Conservation (phyloP, 768 basidiomycete genomes). For the Suillus brevipes region DNA sequence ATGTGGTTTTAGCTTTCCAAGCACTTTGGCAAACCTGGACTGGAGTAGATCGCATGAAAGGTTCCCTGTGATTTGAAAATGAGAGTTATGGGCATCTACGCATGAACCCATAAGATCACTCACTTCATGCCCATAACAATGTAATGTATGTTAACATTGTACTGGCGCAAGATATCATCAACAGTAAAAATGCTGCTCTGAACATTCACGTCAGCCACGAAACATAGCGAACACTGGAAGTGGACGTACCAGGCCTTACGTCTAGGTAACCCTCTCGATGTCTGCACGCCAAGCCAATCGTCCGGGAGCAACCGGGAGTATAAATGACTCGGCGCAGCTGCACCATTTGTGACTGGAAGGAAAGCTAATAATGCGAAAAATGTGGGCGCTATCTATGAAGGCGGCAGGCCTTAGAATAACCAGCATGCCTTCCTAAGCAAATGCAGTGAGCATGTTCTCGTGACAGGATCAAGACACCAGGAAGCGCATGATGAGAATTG, state of each 20-base stretch:
- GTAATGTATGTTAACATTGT: constrained; percentile 33
- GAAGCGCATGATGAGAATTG: not conserved
- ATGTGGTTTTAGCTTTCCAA: constrained; percentile 43
- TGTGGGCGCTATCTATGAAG: constrained; percentile 37
- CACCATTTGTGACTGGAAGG: constrained; percentile 44
- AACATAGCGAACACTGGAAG: constrained; percentile 17
- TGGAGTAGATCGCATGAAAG: constrained; percentile 65
- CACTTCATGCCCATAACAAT: constrained; percentile 70
- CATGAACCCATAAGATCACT: not conserved
- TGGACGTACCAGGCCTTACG: not conserved
- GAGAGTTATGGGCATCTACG: not conserved
- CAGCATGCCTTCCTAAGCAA: constrained; percentile 8
- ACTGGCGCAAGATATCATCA: constrained; percentile 60
- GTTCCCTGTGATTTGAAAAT: constrained; percentile 59
- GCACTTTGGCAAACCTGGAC: constrained; percentile 49
- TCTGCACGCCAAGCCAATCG: constrained; percentile 71
- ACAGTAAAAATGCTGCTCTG: constrained; percentile 46
- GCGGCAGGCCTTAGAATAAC: not conserved
- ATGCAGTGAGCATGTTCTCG: not conserved
- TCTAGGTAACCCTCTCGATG: constrained; percentile 47
- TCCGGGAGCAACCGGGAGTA: constrained; percentile 52
- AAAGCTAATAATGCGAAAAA: constrained; percentile 41
- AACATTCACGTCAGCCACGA: constrained; percentile 16
- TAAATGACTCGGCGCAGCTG: constrained; percentile 43
- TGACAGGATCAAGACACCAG: not conserved